These are phyloP conservation scores for Fusarium coffeatum DNA, from an alignment of 2,329 filamentous ascomycete genomes.

Conservation along the genomic window DNA sequence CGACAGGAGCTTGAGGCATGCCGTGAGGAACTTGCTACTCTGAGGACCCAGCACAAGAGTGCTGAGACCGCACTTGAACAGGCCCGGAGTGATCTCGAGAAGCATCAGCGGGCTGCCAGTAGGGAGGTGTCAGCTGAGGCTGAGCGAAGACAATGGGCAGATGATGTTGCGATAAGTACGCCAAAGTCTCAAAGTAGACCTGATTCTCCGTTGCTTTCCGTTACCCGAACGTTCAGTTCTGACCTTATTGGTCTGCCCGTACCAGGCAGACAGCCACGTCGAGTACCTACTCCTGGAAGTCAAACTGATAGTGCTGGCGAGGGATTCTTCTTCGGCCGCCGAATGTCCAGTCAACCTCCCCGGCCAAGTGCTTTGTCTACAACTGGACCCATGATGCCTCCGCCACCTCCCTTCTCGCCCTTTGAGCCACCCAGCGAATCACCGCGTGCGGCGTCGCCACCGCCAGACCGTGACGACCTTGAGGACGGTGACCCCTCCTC, in stretches of 20 bases:
- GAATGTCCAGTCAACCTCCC: conserved; percentile 63
- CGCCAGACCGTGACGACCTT: conserved; percentile 62
- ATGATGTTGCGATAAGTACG: conserved; percentile 59
- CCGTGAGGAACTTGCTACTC: conserved; percentile 67
- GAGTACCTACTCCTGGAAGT: conserved; percentile 60
- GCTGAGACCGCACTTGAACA: conserved; percentile 73
- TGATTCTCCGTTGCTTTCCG: conserved; percentile 64
- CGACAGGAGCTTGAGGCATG: conserved; percentile 72
- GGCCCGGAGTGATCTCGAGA: conserved; percentile 62
- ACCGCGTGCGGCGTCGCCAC: conserved; percentile 53
- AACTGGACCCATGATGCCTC: conserved; percentile 51
- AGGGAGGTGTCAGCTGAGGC: conserved; percentile 53
- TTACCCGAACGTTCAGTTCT: conserved; percentile 65
- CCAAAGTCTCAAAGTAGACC: conserved; percentile 63
- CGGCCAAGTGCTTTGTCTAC: conserved; percentile 56
- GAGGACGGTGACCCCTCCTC: conserved; percentile 63
- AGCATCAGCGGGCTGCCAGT: conserved; percentile 54
- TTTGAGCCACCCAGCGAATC: conserved; percentile 57
- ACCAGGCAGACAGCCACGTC: conserved; percentile 49
- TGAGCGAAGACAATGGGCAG: conserved; percentile 63
- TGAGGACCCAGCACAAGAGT: conserved; percentile 74
- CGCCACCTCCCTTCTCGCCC: conserved; percentile 58
- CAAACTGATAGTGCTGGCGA: conserved; percentile 57
- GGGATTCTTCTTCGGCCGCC: conserved; percentile 56
- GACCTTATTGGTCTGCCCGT: conserved; percentile 63